Evolutionary conservation across 345 rosid species (phyloP).

Genomic region (Eucalyptus caleyi): DNA sequence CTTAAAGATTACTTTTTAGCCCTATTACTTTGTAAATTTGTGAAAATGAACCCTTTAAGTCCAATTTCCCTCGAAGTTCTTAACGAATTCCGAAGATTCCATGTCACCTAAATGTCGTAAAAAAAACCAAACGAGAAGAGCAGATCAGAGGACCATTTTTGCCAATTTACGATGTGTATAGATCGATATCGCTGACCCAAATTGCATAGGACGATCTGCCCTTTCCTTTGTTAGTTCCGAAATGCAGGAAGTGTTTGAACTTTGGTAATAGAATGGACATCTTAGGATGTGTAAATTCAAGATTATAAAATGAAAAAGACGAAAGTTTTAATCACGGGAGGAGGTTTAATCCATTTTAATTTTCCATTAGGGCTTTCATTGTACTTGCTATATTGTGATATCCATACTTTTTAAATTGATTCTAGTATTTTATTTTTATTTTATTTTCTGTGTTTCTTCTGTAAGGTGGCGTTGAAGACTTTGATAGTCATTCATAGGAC

Average conservation of each 20-base stretch:
- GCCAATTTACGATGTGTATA: background rate
- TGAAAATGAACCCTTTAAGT: background rate
- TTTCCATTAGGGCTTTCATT: background rate
- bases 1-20: background rate
- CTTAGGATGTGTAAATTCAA: background rate
- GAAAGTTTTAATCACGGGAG: background rate
- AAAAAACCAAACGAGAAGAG: background rate
- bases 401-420: background rate
- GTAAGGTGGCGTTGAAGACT: slow-evolving; percentile 80
- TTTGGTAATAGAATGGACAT: background rate
- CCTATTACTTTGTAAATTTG: background rate
- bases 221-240: background rate
- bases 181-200: background rate
- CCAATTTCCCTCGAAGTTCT: background rate
- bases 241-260: background rate
- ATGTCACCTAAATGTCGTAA: background rate
- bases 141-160: background rate
- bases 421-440: background rate
- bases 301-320: background rate
- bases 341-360: background rate
- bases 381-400: background rate
- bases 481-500: slow-evolving; percentile 95
- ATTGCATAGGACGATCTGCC: background rate
- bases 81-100: background rate
- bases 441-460: background rate